A percentile compares a stretch with the other conserved stretches of the same genome.
Evolutionary conservation across 306 rosid species (phyloP).

Genomic region (Quercus gilva): DNA sequence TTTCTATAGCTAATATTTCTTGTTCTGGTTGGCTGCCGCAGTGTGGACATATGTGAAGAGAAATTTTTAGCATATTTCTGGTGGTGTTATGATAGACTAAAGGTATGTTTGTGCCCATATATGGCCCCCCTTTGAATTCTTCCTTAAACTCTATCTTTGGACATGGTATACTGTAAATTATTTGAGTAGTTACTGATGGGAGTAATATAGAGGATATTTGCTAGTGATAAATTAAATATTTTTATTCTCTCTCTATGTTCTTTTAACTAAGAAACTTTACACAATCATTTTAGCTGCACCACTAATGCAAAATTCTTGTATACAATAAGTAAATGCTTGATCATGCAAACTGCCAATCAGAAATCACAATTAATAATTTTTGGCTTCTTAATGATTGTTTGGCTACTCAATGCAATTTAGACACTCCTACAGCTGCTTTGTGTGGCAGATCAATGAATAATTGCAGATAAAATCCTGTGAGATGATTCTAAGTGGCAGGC

Average conservation of each 20-base stretch:
- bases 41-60: conserved; percentile 62
- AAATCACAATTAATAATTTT: too few relatives aligned
- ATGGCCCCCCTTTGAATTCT: not conserved
- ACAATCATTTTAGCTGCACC: too few relatives aligned
- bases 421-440: not conserved
- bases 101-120: conserved; percentile 33
- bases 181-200: not conserved
- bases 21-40: conserved; percentile 44
- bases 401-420: not conserved
- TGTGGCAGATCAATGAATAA: not conserved
- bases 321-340: too few relatives aligned
- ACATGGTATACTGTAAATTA: not conserved
- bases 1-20: not conserved
- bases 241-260: too few relatives aligned
- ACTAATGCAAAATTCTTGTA: too few relatives aligned
- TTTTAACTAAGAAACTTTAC: too few relatives aligned
- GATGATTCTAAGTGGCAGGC: not conserved
- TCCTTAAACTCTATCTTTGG: not conserved
- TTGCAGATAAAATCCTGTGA: not conserved
- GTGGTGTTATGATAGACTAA: conserved; percentile 84
- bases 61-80: conserved; percentile 87
- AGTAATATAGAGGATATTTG: not conserved
- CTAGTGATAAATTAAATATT: not conserved
- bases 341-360: too few relatives aligned
- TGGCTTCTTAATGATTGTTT: not conserved